Conservation (phyloP, 177 flowering plant genomes). For the Vitis hybrid region DNA sequence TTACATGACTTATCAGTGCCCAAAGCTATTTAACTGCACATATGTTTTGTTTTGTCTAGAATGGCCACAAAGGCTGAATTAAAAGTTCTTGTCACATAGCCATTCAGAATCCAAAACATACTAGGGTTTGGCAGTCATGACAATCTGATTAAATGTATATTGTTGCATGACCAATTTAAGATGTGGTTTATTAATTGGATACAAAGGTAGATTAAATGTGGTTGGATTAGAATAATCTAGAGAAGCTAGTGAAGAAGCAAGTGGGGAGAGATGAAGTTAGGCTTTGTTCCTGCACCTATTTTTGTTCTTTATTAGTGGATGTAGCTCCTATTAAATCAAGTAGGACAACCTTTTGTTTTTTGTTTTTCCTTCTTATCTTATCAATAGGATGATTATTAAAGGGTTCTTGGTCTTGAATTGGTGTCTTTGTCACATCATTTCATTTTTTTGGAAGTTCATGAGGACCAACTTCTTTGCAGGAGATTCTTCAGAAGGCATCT, state of each 20-base stretch:
- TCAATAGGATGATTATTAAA: not conserved
- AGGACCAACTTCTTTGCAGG: conserved; percentile 33
- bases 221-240: not conserved
- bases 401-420: not conserved
- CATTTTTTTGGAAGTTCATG: not conserved
- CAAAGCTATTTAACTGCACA: not conserved
- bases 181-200: not conserved
- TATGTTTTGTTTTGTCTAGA: not conserved
- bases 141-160: not conserved
- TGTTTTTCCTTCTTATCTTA: no score
- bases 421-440: not conserved
- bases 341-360: not conserved
- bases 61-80: not conserved
- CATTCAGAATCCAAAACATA: no score
- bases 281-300: not conserved
- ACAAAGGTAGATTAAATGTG: not conserved
- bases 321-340: not conserved
- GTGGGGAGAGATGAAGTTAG: not conserved
- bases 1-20: no score
- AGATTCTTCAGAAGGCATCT: conserved; percentile 57
- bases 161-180: not conserved
- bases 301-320: not conserved
- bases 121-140: not conserved
- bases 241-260: not conserved
- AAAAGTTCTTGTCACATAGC: not conserved